phyloP scores from a whole-genome alignment of 1,284 basidiomycete species.

The Fomitiporia mediterranea region DNA sequence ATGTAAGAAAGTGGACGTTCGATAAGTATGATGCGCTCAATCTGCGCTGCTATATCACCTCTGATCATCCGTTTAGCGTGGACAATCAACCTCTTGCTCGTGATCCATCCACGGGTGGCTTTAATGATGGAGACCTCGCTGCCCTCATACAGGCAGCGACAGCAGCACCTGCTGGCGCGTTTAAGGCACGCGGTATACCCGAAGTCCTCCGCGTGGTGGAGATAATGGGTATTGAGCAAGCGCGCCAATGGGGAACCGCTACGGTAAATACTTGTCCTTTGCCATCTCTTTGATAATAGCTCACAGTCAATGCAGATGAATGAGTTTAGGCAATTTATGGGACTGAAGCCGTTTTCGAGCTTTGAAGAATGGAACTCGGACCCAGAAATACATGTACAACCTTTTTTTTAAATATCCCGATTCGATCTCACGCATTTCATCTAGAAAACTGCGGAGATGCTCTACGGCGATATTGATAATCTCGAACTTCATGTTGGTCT shows the following conservation, averaged over 20 bases:
- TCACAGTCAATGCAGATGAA: conserved; percentile 59
- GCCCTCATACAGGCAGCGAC: conserved; percentile 63
- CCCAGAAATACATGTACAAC: conserved; percentile 51
- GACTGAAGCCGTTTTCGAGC: conserved; percentile 47
- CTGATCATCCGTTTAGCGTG: conserved; percentile 34
- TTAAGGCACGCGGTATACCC: conserved; percentile 72
- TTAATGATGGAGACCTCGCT: conserved; percentile 68
- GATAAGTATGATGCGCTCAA: conserved; percentile 35
- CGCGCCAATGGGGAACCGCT: conserved; percentile 69
- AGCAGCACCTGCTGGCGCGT: conserved; percentile 62
- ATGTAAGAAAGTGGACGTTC: conserved; percentile 53
- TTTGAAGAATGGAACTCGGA: conserved; percentile 82
- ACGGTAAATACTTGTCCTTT: conserved; percentile 42
- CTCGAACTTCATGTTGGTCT: conserved; percentile 75
- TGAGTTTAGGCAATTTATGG: conserved; percentile 59
- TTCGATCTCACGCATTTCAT: not conserved
- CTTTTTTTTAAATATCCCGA: not conserved
- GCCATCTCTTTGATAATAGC: conserved; percentile 23
- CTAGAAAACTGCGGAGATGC: conserved; percentile 56
- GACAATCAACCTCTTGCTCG: conserved; percentile 33
- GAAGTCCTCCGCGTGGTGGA: conserved; percentile 66
- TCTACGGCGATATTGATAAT: conserved; percentile 74
- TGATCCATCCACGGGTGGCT: conserved; percentile 44
- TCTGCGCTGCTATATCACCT: conserved; percentile 6
- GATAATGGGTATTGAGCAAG: conserved; percentile 67